These are phyloP conservation scores for Diplogelasinospora grovesii DNA, from an alignment of 495 filamentous ascomycete genomes.

Conservation along the genomic window DNA sequence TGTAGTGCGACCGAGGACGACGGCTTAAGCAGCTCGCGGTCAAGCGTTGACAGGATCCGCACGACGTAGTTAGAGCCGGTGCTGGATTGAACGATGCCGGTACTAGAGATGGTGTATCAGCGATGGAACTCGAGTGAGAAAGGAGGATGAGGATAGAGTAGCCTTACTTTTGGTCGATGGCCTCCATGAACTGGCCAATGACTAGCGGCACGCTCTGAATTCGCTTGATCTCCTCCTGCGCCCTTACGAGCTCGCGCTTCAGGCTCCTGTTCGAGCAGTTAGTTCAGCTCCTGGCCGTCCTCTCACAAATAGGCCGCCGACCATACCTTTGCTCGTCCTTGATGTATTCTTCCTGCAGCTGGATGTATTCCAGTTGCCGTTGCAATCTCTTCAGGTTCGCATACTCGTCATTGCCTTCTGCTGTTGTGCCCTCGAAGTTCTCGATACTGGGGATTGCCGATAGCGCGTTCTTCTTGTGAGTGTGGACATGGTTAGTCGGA, in stretches of 20 bases:
- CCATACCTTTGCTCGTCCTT: conserved; percentile 95
- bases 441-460: conserved; percentile 87
- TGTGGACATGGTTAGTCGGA: conserved; percentile 61
- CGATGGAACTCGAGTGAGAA: background rate
- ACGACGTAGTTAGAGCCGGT: conserved; percentile 99
- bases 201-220: conserved; percentile 97
- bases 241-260: conserved; percentile 93
- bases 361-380: conserved; percentile 95
- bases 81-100: conserved; percentile 95
- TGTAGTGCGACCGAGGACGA: conserved; percentile 96
- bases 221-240: conserved; percentile 98
- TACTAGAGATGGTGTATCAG: conserved; percentile 46
- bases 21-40: conserved; percentile 94
- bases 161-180: conserved; percentile 96
- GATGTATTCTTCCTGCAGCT: conserved; percentile 99
- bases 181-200: conserved; percentile 99
- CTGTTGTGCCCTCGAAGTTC: conserved; percentile 69
- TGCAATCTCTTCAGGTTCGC: conserved; percentile 90
- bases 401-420: conserved; percentile 88
- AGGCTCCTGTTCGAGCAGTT: conserved; percentile 64
- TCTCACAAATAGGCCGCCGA: background rate
- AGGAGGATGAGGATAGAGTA: background rate
- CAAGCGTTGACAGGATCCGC: conserved; percentile 94
- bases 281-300: conserved; percentile 11
- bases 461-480: conserved; percentile 71